Percentiles rank a stretch among this genome's conserved stretches.
These are phyloP conservation scores for Xylariales sp. DNA, from an alignment of 2,329 filamentous ascomycete species.

Conservation along the genomic window DNA sequence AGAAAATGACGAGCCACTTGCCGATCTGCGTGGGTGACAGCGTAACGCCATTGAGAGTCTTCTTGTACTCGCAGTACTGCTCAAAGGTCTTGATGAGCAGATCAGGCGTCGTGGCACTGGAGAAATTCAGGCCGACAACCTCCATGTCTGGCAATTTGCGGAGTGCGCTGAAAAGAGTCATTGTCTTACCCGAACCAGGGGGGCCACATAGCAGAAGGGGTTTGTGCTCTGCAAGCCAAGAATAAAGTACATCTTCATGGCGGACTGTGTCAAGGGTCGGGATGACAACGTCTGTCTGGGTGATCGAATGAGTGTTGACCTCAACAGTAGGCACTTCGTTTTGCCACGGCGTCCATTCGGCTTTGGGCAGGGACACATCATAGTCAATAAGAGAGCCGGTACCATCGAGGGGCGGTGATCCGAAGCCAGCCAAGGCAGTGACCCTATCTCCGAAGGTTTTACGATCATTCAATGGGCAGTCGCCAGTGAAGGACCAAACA, in stretches of 20 bases:
- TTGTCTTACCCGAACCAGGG: constrained; percentile 98
- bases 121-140: constrained; percentile 98
- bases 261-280: constrained; percentile 95
- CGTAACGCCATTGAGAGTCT: constrained; percentile 93
- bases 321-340: constrained; percentile 91
- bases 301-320: constrained; percentile 97
- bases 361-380: constrained; percentile 80
- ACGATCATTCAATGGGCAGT: constrained; percentile 83
- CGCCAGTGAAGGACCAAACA: constrained; percentile 94
- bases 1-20: constrained; percentile 97
- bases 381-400: constrained; percentile 90
- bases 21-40: constrained; percentile 96
- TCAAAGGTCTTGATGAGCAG: constrained; percentile 98
- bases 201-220: constrained; percentile 93
- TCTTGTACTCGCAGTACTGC: constrained; percentile 99
- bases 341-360: constrained; percentile 91
- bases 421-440: constrained; percentile 77
- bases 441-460: constrained; percentile 87
- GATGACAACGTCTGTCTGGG: constrained; percentile 97
- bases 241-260: constrained; percentile 98
- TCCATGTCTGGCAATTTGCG: constrained; percentile 98
- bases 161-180: constrained; percentile 97
- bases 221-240: constrained; percentile 98
- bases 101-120: constrained; percentile 95
- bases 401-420: constrained; percentile 74